A percentile compares a stretch with the other conserved stretches of the same genome.
Conservation (phyloP, 2,329 filamentous ascomycete species). For the Venturia pyrina region DNA sequence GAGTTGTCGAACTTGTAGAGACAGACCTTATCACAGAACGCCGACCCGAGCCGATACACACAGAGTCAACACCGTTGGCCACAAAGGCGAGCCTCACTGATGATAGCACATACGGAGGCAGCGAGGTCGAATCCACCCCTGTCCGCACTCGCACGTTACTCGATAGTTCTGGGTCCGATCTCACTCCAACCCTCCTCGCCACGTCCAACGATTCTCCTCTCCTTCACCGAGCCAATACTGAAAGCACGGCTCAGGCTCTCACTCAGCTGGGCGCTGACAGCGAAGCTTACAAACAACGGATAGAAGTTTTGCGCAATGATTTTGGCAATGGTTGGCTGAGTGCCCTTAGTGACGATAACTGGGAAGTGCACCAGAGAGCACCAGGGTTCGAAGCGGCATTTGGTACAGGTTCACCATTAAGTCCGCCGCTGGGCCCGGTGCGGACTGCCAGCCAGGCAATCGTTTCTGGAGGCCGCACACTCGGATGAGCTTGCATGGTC, state of each 20-base stretch:
- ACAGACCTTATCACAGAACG: constrained; percentile 28
- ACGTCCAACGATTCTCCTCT: constrained; percentile 6
- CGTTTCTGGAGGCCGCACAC: constrained; percentile 20
- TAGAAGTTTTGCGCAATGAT: constrained; percentile 75
- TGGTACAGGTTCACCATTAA: constrained; percentile 17
- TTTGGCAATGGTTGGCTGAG: constrained; percentile 83
- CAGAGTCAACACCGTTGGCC: constrained; percentile 14
- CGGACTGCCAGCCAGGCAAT: constrained; percentile 11
- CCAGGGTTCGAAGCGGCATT: constrained; percentile 16
- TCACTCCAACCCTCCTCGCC: not conserved
- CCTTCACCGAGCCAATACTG: constrained; percentile 6
- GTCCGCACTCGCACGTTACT: not conserved
- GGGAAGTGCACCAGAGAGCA: constrained; percentile 26
- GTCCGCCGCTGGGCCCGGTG: constrained; percentile 4
- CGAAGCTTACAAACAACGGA: constrained; percentile 67
- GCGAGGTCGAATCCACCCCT: constrained; percentile 21
- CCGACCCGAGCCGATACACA: constrained; percentile 23
- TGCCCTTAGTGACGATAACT: constrained; percentile 68
- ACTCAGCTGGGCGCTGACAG: constrained; percentile 6
- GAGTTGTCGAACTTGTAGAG: constrained; percentile 48
- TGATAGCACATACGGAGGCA: constrained; percentile 19
- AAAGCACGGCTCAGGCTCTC: not conserved
- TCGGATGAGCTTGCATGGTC: constrained; percentile 19
- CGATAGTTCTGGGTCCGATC: not conserved
- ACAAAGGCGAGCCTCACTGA: constrained; percentile 10